phyloP scores from a whole-genome alignment of 1,284 basidiomycete genomes.

The Pascua guehoae region DNA sequence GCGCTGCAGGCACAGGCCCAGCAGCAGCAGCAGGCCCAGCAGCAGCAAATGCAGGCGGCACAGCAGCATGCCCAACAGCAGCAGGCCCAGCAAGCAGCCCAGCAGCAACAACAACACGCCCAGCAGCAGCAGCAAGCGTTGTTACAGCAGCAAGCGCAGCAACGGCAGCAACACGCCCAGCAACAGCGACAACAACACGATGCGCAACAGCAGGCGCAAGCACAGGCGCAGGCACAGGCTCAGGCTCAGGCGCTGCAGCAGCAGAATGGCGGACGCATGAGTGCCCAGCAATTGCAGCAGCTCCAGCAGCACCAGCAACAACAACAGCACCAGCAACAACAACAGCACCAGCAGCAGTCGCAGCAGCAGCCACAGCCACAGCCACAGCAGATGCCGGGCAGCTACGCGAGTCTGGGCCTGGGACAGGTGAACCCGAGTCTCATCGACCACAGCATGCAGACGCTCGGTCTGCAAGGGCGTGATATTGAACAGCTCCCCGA shows the following conservation, averaged over 20 bases:
- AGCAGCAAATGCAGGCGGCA: slow-evolving; percentile 11
- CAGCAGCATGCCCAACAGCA: slow-evolving; percentile 16
- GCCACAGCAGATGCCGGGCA: slow-evolving; percentile 12
- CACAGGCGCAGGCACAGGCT: no score
- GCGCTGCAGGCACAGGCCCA: slow-evolving; percentile 14
- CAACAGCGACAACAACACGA: slow-evolving; percentile 21
- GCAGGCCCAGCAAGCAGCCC: slow-evolving; percentile 3
- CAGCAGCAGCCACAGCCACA: not conserved
- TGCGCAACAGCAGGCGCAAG: slow-evolving; percentile 21
- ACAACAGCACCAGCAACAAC: slow-evolving; percentile 21
- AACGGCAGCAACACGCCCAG: slow-evolving; percentile 8
- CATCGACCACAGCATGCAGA: slow-evolving; percentile 31
- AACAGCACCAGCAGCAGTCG: not conserved
- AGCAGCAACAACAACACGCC: slow-evolving; percentile 12
- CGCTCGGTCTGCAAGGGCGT: slow-evolving; percentile 30
- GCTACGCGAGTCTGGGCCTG: slow-evolving; percentile 30
- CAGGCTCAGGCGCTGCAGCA: slow-evolving; percentile 26
- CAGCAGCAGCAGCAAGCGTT: slow-evolving; percentile 16
- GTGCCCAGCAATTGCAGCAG: slow-evolving; percentile 5
- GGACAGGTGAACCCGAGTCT: slow-evolving; percentile 31
- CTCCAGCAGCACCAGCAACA: slow-evolving; percentile 19
- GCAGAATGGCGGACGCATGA: slow-evolving; percentile 9
- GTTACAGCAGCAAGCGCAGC: not conserved
- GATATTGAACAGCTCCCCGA: slow-evolving; percentile 31
- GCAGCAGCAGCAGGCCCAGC: slow-evolving; percentile 11